These are phyloP conservation scores for Achlya hypogyna DNA, from an alignment of 352 stramenopile species.

Conservation along the genomic window DNA sequence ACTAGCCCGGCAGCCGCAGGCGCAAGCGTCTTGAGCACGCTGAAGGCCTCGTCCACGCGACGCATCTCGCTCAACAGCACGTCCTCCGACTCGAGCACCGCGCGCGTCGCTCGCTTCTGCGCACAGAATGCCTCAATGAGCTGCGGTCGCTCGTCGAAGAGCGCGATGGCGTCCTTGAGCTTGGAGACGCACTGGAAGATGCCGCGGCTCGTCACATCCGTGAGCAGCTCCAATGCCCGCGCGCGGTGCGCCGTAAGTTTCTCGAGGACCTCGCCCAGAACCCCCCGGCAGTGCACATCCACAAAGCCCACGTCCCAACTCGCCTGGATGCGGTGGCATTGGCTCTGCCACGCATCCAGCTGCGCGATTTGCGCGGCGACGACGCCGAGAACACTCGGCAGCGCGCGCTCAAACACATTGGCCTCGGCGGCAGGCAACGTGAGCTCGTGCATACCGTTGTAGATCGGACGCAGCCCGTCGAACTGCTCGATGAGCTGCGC, in stretches of 20 bases:
- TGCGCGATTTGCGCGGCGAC: background rate
- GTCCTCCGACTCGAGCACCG: slow-evolving; percentile 42
- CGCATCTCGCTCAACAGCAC: slow-evolving; percentile 55
- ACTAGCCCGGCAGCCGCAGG: slow-evolving; percentile 26
- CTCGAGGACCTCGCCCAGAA: slow-evolving; percentile 53
- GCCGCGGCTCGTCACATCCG: slow-evolving; percentile 28
- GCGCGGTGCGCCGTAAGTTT: slow-evolving; percentile 42
- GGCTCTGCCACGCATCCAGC: slow-evolving; percentile 13
- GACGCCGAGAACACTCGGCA: background rate
- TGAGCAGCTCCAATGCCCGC: slow-evolving; percentile 31
- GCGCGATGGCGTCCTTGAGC: slow-evolving; percentile 36
- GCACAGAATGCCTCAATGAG: slow-evolving; percentile 63
- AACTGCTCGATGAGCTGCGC: slow-evolving; percentile 5
- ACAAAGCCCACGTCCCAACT: slow-evolving; percentile 69
- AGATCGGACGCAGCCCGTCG: slow-evolving; percentile 14
- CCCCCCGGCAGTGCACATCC: slow-evolving; percentile 55
- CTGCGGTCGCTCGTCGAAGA: slow-evolving; percentile 60
- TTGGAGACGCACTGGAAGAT: slow-evolving; percentile 31
- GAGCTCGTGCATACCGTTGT: background rate
- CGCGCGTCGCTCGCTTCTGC: slow-evolving; percentile 49
- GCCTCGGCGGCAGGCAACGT: background rate
- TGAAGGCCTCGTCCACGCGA: slow-evolving; percentile 56
- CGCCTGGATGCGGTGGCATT: slow-evolving; percentile 14
- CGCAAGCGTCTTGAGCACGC: slow-evolving; percentile 37
- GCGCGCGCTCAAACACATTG: background rate